Evolutionary conservation across 2,329 filamentous ascomycete species (phyloP).

Genomic region (Diaporthe velutina): DNA sequence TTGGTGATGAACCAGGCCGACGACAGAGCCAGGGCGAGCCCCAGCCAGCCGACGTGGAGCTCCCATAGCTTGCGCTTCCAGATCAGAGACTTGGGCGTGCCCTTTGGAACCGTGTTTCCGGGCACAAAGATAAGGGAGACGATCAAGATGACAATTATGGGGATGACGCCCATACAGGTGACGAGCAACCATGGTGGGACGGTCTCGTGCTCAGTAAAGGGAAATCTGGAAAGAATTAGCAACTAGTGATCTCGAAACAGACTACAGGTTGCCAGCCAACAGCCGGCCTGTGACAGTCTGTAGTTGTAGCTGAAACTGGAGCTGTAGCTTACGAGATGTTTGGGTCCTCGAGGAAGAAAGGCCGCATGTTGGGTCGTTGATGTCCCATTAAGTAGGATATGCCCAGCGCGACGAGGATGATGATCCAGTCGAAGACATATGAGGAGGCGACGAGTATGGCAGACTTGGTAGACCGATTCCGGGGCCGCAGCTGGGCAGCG

Average conservation of each 20-base stretch:
- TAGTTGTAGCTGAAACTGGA: not conserved
- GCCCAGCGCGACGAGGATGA: conserved; percentile 71
- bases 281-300: not conserved
- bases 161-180: conserved; percentile 73
- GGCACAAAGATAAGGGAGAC: conserved; percentile 80
- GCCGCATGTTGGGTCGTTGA: conserved; percentile 74
- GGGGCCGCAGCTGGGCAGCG: conserved; percentile 35
- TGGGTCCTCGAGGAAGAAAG: conserved; percentile 80
- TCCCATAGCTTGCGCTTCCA: conserved; percentile 93
- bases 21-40: conserved; percentile 79
- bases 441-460: conserved; percentile 66
- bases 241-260: not conserved
- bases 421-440: conserved; percentile 81
- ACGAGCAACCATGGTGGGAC: conserved; percentile 76
- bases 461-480: conserved; percentile 42
- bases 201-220: conserved; percentile 77
- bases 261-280: not conserved
- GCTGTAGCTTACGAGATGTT: conserved; percentile 74
- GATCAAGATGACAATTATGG: conserved; percentile 76
- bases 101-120: conserved; percentile 73
- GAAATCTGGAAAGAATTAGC: conserved; percentile 66
- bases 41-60: conserved; percentile 87
- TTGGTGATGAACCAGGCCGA: conserved; percentile 85
- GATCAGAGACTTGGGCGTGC: conserved; percentile 73
- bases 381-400: conserved; percentile 71